Percentiles rank a stretch among this genome's conserved stretches.
Conservation (phyloP, 805 yeast species). For the Saccharomycopsis lassenensis region DNA sequence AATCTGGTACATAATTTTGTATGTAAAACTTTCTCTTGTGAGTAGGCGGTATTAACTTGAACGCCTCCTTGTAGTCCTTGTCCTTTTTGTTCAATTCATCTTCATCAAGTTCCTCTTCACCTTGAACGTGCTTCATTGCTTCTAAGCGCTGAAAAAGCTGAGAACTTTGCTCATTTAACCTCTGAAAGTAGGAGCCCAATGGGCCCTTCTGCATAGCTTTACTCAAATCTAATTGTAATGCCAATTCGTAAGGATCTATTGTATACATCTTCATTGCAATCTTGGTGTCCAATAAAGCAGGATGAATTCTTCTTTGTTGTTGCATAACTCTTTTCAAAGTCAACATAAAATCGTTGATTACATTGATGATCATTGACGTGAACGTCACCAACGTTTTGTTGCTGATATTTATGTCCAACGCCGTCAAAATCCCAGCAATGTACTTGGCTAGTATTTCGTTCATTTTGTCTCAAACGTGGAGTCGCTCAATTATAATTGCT, state of each 20-base stretch:
- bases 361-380: conserved; percentile 11
- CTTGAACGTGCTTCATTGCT: neutral
- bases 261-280: conserved; percentile 8
- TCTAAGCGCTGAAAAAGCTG: neutral
- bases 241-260: conserved; percentile 9
- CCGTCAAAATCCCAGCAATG: conserved; percentile 12
- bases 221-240: conserved; percentile 10
- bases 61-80: conserved; percentile 8
- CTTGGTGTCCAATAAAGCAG: conserved; percentile 15
- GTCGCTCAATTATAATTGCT: too few relatives aligned
- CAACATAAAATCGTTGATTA: conserved; percentile 10
- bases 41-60: conserved; percentile 41
- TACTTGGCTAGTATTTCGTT: conserved; percentile 12
- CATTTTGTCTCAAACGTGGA: too few relatives aligned
- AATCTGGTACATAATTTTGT: conserved; percentile 71
- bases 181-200: neutral
- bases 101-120: conserved; percentile 1
- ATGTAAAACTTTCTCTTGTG: conserved; percentile 34
- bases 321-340: conserved; percentile 7
- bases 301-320: conserved; percentile 16
- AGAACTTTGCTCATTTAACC: conserved; percentile 2
- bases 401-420: conserved; percentile 9
- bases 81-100: conserved; percentile 12
- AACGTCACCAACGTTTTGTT: conserved; percentile 10
- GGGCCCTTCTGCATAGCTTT: conserved; percentile 7